Conservation (phyloP, 805 yeast species). For the Pichia cephalocereana region DNA sequence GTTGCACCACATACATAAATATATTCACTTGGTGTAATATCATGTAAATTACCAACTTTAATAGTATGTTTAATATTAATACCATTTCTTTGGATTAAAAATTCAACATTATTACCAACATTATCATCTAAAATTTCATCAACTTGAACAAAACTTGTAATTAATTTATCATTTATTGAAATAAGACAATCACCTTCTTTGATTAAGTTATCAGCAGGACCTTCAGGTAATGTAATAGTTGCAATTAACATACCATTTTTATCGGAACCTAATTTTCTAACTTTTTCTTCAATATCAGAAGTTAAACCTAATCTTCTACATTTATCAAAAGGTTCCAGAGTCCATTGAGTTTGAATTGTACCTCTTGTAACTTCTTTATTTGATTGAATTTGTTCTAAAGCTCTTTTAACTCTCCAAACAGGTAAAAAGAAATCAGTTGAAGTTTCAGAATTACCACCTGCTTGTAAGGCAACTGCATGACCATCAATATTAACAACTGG, state of each 20-base stretch:
- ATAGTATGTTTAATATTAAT: conserved; percentile 40
- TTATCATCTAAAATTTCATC: conserved; percentile 72
- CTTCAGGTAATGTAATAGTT: conserved; percentile 70
- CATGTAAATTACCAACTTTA: conserved; percentile 65
- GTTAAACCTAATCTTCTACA: conserved; percentile 82
- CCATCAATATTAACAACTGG: conserved; percentile 93
- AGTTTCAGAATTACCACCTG: conserved; percentile 88
- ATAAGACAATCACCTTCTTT: conserved; percentile 83
- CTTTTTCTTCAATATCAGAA: conserved; percentile 57
- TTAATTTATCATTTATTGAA: conserved; percentile 54
- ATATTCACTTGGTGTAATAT: conserved; percentile 73
- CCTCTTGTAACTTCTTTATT: conserved; percentile 66
- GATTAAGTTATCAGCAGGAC: conserved; percentile 67
- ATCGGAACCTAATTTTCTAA: conserved; percentile 52
- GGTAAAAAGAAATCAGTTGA: conserved; percentile 92
- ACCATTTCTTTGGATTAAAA: conserved; percentile 71
- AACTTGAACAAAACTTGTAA: conserved; percentile 67
- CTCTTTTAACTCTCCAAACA: conserved; percentile 72
- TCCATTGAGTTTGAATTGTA: conserved; percentile 87
- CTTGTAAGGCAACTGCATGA: conserved; percentile 82
- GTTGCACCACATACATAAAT: conserved; percentile 82
- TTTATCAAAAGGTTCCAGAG: conserved; percentile 78
- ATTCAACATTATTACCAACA: conserved; percentile 48
- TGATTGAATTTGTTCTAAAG: conserved; percentile 63
- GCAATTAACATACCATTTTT: conserved; percentile 79